phyloP scores from a whole-genome alignment of 1,284 basidiomycete genomes.

The Chalciporus sp. region DNA sequence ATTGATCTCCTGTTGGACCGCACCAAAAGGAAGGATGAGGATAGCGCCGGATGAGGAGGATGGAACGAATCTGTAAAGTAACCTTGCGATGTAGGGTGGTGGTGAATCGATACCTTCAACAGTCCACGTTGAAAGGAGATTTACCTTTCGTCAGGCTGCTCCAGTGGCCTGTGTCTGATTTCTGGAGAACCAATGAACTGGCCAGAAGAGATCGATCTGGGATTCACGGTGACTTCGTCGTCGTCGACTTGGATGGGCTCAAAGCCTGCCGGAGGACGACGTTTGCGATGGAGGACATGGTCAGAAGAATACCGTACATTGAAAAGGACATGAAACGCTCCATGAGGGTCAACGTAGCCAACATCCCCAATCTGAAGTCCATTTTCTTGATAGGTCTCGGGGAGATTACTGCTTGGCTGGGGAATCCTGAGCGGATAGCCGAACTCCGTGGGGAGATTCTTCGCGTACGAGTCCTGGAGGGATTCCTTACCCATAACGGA shows the following conservation, averaged over 20 bases:
- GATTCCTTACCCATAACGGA: too few relatives aligned
- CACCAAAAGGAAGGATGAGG: constrained; percentile 13
- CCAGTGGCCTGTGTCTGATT: too few relatives aligned
- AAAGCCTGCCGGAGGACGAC: background rate
- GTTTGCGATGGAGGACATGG: background rate
- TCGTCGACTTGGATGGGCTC: background rate
- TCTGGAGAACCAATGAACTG: too few relatives aligned
- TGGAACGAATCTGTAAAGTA: too few relatives aligned
- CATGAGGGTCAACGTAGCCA: background rate
- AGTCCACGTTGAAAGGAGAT: too few relatives aligned
- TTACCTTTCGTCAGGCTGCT: too few relatives aligned
- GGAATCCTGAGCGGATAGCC: constrained; percentile 13
- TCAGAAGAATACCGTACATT: background rate
- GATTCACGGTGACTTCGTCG: too few relatives aligned
- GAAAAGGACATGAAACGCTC: constrained; percentile 5
- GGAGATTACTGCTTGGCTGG: background rate
- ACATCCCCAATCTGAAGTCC: constrained; percentile 17
- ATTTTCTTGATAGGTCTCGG: background rate
- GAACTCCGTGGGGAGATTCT: too few relatives aligned
- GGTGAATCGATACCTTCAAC: too few relatives aligned
- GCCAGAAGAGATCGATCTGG: too few relatives aligned
- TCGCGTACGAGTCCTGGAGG: background rate
- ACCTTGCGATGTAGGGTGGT: too few relatives aligned
- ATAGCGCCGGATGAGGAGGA: constrained; percentile 2
- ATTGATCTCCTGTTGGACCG: background rate